These are phyloP conservation scores for Asterochloris sp. DNA, from an alignment of 139 green algal genomes.

Conservation along the genomic window DNA sequence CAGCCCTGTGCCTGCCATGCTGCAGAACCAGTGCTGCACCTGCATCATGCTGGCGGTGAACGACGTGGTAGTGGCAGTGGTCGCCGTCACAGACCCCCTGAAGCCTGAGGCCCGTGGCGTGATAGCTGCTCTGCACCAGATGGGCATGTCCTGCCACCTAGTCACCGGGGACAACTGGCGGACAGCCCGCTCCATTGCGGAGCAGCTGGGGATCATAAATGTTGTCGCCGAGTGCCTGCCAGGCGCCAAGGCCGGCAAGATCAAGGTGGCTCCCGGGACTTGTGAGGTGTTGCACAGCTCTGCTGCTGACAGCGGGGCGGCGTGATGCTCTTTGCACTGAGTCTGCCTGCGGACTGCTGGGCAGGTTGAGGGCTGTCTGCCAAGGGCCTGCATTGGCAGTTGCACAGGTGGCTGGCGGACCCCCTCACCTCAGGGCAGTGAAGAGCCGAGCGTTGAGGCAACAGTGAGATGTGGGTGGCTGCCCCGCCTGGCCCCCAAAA, in stretches of 20 bases:
- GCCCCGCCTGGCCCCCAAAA: too few species aligned
- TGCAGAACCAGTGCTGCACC: slow-evolving; percentile 32
- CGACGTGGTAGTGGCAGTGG: slow-evolving; percentile 41
- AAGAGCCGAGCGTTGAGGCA: too few species aligned
- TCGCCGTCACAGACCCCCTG: slow-evolving; percentile 83
- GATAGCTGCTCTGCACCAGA: slow-evolving; percentile 55
- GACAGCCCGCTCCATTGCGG: slow-evolving; percentile 71
- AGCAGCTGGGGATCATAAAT: slow-evolving; percentile 61
- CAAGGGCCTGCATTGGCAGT: not conserved
- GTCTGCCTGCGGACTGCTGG: not conserved
- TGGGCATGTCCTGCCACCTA: slow-evolving; percentile 57
- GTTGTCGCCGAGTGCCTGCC: slow-evolving; percentile 60
- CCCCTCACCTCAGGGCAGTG: too few species aligned
- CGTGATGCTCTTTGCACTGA: not conserved
- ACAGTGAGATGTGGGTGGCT: too few species aligned
- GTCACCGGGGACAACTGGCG: slow-evolving; percentile 89
- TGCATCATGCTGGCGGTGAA: slow-evolving; percentile 33
- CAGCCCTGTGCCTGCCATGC: not conserved
- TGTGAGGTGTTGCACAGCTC: too few species aligned
- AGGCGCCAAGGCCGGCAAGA: slow-evolving; percentile 66
- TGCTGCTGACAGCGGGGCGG: not conserved
- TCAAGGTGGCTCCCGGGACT: slow-evolving; percentile 20
- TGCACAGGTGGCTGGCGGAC: too few species aligned
- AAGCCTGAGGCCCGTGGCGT: slow-evolving; percentile 89
- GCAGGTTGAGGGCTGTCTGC: not conserved